Conservation (phyloP, 2,329 filamentous ascomycete species). For the Daldinia eschscholtzii region DNA sequence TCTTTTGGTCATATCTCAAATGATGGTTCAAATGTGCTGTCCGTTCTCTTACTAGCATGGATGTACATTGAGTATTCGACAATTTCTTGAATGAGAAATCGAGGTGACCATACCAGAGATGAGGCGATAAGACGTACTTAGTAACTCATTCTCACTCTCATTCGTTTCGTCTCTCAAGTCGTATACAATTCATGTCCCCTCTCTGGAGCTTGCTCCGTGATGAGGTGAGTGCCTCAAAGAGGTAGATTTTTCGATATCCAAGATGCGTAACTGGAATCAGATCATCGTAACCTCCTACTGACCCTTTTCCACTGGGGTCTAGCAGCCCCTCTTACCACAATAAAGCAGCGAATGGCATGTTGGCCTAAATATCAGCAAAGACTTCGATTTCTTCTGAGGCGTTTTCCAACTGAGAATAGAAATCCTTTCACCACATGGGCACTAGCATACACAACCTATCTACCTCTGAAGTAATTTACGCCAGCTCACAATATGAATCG, state of each 20-base stretch:
- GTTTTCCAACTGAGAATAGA: background rate
- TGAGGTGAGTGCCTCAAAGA: background rate
- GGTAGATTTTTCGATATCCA: background rate
- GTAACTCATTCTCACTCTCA: background rate
- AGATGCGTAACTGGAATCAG: slow-evolving; percentile 22
- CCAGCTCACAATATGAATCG: no score
- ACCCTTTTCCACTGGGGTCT: background rate
- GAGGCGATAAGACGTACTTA: background rate
- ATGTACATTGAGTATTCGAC: background rate
- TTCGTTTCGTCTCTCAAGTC: background rate
- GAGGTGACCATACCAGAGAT: background rate
- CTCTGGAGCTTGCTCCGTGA: background rate
- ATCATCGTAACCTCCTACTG: background rate
- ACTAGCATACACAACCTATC: background rate
- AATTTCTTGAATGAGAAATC: background rate
- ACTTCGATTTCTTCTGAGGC: background rate
- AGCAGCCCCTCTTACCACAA: slow-evolving; percentile 9
- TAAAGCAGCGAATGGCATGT: slow-evolving; percentile 16
- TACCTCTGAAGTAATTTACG: background rate
- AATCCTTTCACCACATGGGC: background rate
- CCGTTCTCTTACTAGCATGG: background rate
- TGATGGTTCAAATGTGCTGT: background rate
- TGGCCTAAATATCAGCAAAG: slow-evolving; percentile 10
- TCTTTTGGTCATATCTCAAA: slow-evolving; percentile 8
- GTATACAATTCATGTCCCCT: background rate